Conservation (phyloP, 306 rosid genomes). For the Cucumis cinereus region DNA sequence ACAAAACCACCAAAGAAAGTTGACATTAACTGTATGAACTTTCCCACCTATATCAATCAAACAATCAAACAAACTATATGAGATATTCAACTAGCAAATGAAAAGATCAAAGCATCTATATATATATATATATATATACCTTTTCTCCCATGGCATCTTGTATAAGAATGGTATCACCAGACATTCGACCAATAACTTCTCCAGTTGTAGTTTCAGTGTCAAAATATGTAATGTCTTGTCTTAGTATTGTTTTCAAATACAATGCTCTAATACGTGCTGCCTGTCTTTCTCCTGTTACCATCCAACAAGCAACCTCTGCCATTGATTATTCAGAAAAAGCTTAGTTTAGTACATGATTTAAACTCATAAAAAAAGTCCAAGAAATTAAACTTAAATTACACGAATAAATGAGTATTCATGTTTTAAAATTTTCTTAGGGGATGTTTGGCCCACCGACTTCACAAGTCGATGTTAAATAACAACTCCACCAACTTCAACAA, state of each 20-base stretch:
- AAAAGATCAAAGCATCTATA: not conserved
- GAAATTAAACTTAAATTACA: not conserved
- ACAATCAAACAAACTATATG: not conserved
- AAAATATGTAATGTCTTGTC: slow-evolving; percentile 76
- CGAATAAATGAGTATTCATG: not conserved
- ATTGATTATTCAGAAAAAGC: not conserved
- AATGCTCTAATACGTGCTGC: slow-evolving; percentile 59
- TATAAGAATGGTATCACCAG: slow-evolving; percentile 86
- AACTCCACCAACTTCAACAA: too few relatives aligned
- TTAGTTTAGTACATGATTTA: too few relatives aligned
- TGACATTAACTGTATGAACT: slow-evolving; percentile 54
- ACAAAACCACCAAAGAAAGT: slow-evolving; percentile 66
- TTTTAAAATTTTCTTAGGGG: too few relatives aligned
- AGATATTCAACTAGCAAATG: not conserved
- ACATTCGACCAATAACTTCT: slow-evolving; percentile 81
- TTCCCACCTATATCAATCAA: slow-evolving; percentile 53
- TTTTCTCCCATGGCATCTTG: slow-evolving; percentile 93
- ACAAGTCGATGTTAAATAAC: too few relatives aligned
- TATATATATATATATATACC: slow-evolving; percentile 17
- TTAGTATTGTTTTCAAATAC: slow-evolving; percentile 64
- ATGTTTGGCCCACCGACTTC: too few relatives aligned
- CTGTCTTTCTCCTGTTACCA: slow-evolving; percentile 88
- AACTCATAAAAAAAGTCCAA: not conserved
- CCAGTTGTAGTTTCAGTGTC: slow-evolving; percentile 78
- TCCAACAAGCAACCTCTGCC: slow-evolving; percentile 89